Conservation (phyloP, 352 stramenopile genomes). For the Phytopythium sindhum region DNA sequence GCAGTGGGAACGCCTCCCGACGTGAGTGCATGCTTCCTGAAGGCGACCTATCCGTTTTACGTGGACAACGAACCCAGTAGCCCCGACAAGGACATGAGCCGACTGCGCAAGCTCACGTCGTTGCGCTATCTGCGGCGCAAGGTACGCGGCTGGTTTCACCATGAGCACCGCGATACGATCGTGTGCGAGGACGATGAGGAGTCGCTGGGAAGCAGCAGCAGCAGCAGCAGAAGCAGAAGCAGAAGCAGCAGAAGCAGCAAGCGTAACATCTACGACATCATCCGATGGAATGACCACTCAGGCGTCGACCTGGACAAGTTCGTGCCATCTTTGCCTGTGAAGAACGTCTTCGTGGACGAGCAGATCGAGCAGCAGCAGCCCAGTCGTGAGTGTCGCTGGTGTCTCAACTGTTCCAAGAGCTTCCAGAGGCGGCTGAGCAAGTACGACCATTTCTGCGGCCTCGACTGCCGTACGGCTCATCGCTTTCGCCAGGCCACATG, state of each 20-base stretch:
- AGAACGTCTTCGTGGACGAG: neutral
- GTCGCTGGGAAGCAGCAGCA: slow-evolving; percentile 15
- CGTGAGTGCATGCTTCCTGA: neutral
- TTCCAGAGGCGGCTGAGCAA: slow-evolving; percentile 65
- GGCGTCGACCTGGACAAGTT: slow-evolving; percentile 22
- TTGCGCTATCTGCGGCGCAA: slow-evolving; percentile 54
- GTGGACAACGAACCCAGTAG: neutral
- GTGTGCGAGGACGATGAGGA: slow-evolving; percentile 59
- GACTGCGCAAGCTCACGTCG: slow-evolving; percentile 57
- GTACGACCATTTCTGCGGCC: slow-evolving; percentile 68
- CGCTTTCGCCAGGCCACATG: slow-evolving; percentile 37
- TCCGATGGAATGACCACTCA: slow-evolving; percentile 31
- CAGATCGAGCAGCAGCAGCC: slow-evolving; percentile 27
- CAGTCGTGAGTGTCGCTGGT: slow-evolving; percentile 72
- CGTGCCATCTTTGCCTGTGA: slow-evolving; percentile 11
- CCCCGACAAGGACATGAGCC: slow-evolving; percentile 28
- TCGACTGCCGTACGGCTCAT: slow-evolving; percentile 23
- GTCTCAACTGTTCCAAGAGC: slow-evolving; percentile 75
- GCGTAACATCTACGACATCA: slow-evolving; percentile 52
- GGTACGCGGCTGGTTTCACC: slow-evolving; percentile 48
- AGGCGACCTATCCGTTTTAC: neutral
- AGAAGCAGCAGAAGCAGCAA: slow-evolving; percentile 11
- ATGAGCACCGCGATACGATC: slow-evolving; percentile 54
- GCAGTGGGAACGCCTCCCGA: slow-evolving; percentile 6
- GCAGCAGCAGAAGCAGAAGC: no score